Evolutionary conservation across 768 basidiomycete species (phyloP), one percentile per base, ranked within the genome.

Genomic region (Termitomyces sp.): DNA sequence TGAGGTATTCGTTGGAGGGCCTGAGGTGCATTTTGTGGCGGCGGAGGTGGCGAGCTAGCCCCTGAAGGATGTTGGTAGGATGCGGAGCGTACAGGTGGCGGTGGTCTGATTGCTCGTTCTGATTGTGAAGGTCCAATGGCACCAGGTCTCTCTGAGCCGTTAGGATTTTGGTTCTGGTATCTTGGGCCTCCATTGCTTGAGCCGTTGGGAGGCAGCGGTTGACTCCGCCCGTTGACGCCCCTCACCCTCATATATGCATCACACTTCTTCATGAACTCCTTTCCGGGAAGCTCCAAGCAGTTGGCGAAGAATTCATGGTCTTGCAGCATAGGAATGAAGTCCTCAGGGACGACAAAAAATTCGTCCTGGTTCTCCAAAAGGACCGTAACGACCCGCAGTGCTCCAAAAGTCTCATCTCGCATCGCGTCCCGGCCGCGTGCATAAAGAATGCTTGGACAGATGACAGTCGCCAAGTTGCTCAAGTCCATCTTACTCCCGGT

Each of bases 401-500:
- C 89, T 53, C 85, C 82, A 70, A 98, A 97, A 65, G 94, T 97
- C 72, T 98, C 96, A 73, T 97, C 96, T 59, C 90, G 86, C 48
- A 91, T 86, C 1, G 93, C 88, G 69, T 98, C 91, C 57, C 87
- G 84, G 20, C 89, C 89, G 60, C 90, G 83, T 45, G 92, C 89
- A 73, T 96, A 97, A 43, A 99, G 85, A 64, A 99, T 98, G 69
- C 94, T 98, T n/a, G 97, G 97, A 69, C 91, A 90, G 66, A 98
- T 96, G 74, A 98, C 96, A 9, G 94, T 98, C 40, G 97, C 94
- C 66, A 99, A 83, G 73, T 99, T 99, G 17, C 83, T 83, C 51
- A 98, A 79, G 74, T 99, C 97, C 97, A 99, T 99, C 78, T 96
- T 96, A 77, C 92, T 96, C 46, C 96, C 96, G 0, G 96, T 98